These are phyloP conservation scores for Rhinocladiella mackenziei DNA, from an alignment of 2,329 filamentous ascomycete genomes.

Conservation along the genomic window DNA sequence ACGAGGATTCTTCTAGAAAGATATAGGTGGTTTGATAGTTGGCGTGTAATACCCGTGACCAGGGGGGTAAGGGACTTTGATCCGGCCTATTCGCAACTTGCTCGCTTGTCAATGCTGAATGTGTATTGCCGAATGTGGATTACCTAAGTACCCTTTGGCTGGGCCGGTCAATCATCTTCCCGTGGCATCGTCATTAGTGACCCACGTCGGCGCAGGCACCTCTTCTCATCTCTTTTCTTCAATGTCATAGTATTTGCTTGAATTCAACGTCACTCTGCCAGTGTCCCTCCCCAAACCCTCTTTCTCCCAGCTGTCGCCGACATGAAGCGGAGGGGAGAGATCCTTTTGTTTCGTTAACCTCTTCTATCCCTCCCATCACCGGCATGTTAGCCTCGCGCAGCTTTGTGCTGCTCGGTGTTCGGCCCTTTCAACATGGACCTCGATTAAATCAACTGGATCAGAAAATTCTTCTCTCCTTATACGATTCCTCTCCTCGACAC, in stretches of 20 bases:
- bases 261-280: too few relatives aligned
- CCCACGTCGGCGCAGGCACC: slow-evolving; percentile 2
- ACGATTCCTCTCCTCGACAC: slow-evolving; percentile 29
- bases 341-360: slow-evolving; percentile 3
- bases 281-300: too few relatives aligned
- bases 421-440: slow-evolving; percentile 23
- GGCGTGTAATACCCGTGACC: too few relatives aligned
- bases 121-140: too few relatives aligned
- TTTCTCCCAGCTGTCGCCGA: too few relatives aligned
- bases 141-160: too few relatives aligned
- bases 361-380: slow-evolving; percentile 4
- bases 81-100: background rate
- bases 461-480: slow-evolving; percentile 28
- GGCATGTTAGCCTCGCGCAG: slow-evolving; percentile 40
- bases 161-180: background rate
- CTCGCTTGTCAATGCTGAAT: background rate
- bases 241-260: too few relatives aligned
- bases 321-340: slow-evolving; percentile 16
- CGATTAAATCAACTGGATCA: slow-evolving; percentile 26
- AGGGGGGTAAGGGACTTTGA: too few relatives aligned
- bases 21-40: background rate
- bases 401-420: slow-evolving; percentile 36
- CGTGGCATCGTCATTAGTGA: slow-evolving; percentile 1
- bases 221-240: slow-evolving; percentile 2
- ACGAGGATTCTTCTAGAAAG: slow-evolving; percentile 5